Evolutionary conservation across 192 early-diverging fungal genomes (phyloP), one percentile per base, ranked within the genome.

Genomic region (Coemansia sp.): DNA sequence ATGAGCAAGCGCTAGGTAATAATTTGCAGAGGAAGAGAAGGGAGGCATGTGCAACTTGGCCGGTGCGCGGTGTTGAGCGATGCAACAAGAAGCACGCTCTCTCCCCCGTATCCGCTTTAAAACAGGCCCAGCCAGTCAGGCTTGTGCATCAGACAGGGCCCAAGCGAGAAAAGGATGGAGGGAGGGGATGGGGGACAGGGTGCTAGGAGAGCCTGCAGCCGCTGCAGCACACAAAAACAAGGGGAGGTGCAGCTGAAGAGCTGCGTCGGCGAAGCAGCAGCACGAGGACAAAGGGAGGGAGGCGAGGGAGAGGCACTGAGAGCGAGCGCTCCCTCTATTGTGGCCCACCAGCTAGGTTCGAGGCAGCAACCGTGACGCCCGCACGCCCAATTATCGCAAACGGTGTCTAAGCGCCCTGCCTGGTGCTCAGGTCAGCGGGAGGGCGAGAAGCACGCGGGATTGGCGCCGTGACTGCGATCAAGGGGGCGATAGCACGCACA

Each of bases 381-480:
- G 15, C 27, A 17, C 24, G 7, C 51, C 17, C 29, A n/a, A 29
- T 54, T 4, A 3, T 11, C 1, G 17, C 6, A 22, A 31, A 14
- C n/a, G 7, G 32, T 35, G 32, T 7, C 32, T 5, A 35, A 35
- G 32, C 32, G 56, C 7, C 56, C 9, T 37, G 19, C n/a, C 53
- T 24, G 24, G 24, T 51, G 8, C 32, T 9, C 35, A 19, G 32
- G 32, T 35, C 32, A 35, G 32, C 32, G 32, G 32, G 31, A n/a
- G 32, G 53, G 29, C 1, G n/a, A 46, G 19, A 9, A 8, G 29
- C 14, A 9, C 17, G 27, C 3, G 31, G 5, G 31, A n/a, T n/a
- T 35, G 53, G 53, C 17, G 17, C n/a, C 17, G 53, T 56, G 53
- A 56, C 53, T 56, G 53, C 53, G 53, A 56, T 56, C 53, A 51